Evolutionary conservation across 1,284 basidiomycete genomes (phyloP), one percentile per base, ranked within the genome.

Genomic region (Ustilago loliicola): DNA sequence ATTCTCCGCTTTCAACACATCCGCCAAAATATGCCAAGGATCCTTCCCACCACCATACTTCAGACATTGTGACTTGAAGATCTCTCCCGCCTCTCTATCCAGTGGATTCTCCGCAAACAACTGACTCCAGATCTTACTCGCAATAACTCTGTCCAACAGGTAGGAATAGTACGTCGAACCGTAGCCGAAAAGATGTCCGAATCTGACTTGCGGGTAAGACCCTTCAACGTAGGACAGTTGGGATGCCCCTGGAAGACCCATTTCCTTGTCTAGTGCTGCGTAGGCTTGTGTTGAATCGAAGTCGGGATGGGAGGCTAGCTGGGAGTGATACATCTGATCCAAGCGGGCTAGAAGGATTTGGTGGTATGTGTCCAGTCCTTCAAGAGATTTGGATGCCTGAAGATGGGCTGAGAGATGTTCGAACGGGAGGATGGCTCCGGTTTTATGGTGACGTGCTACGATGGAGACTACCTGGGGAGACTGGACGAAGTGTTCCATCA

Each of bases 151-250:
- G 82, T 98, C 97, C 79, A 99, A 95, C 8, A 98, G 89, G 86
- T 99, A 99, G 17, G 94, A 95, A 85, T 99, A 99, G 87, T 99
- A 99, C 1, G 94, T 97, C 10, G 96, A 94, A 8, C 96, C 96
- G 82, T 99, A 99, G 1, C 96, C 95, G 82, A 94, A 96, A 7
- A 99, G 88, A 85, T 99, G 96, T 0, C 94, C 94, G 81, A 99
- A 99, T 80, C 96, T 93, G 0, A 94, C 95, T 84, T 99, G 96
- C 89, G 95, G 77, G n/a, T 58, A 48, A 6, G 67, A 54, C 15
- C 72, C 71, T 10, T 67, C 32, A 13, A 62, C 65, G 56, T 72
- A 72, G 9, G 61, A 66, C 21, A 77, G 56, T n/a, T 48, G 36
- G 1, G 23, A 15, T 6, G 66, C 66, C 25, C 66, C 74, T 29